Conservation (phyloP, 2,329 filamentous ascomycete genomes). For the Esteya vermicola region DNA sequence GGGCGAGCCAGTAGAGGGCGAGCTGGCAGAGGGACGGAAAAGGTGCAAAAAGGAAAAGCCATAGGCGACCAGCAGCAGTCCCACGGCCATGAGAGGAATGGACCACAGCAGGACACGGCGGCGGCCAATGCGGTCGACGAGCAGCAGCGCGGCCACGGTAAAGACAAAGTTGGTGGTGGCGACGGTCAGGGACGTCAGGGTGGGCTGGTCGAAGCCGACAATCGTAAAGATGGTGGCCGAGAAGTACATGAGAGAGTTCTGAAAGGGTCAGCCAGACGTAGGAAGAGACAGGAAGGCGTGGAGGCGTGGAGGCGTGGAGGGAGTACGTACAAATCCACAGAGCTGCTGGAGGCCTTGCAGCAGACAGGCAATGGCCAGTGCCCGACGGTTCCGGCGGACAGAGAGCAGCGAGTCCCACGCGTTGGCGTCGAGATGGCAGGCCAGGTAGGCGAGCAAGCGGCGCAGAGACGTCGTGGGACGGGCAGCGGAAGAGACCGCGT, state of each 20-base stretch:
- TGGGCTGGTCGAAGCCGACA: slow-evolving; percentile 65
- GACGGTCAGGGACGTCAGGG: slow-evolving; percentile 62
- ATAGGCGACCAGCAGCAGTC: slow-evolving; percentile 55
- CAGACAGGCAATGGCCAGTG: slow-evolving; percentile 71
- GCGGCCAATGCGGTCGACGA: slow-evolving; percentile 69
- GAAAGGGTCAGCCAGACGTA: neutral
- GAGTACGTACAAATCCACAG: slow-evolving; percentile 58
- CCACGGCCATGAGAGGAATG: slow-evolving; percentile 68
- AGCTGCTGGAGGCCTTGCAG: slow-evolving; percentile 81
- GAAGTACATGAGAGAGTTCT: slow-evolving; percentile 89
- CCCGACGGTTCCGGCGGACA: slow-evolving; percentile 53
- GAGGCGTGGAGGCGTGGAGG: neutral
- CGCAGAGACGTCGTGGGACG: slow-evolving; percentile 9
- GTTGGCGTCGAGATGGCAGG: slow-evolving; percentile 23
- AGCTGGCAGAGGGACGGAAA: no score
- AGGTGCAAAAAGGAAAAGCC: slow-evolving; percentile 56
- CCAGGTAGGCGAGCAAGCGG: slow-evolving; percentile 7
- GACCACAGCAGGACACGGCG: slow-evolving; percentile 69
- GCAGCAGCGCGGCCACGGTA: slow-evolving; percentile 56
- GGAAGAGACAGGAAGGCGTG: neutral
- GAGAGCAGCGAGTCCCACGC: slow-evolving; percentile 39
- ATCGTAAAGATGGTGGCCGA: slow-evolving; percentile 69
- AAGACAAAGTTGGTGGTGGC: slow-evolving; percentile 74
- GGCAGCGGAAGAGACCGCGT: no score
- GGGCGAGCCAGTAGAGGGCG: neutral